Percentiles rank a stretch among this genome's conserved stretches.
Conservation (phyloP, 768 basidiomycete genomes). For the Gymnopilus dilepis region DNA sequence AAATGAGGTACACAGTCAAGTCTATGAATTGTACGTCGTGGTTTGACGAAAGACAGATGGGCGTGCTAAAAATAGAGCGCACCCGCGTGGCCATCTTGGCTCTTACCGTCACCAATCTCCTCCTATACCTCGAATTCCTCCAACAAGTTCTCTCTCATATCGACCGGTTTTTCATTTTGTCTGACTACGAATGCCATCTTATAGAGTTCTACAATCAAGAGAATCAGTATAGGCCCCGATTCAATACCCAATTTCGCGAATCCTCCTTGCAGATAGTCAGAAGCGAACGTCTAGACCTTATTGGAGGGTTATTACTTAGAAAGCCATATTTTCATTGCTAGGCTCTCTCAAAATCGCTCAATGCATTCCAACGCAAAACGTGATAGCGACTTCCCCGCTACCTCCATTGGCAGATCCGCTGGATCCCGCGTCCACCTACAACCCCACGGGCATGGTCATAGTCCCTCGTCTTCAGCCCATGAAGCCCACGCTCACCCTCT, state of each 20-base stretch:
- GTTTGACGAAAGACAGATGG: neutral
- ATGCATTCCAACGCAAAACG: conserved; percentile 40
- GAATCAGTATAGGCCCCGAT: neutral
- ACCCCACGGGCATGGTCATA: neutral
- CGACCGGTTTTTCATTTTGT: neutral
- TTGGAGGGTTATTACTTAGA: neutral
- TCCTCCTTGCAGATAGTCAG: too few species aligned
- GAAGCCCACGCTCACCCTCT: conserved; percentile 80
- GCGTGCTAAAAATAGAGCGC: neutral
- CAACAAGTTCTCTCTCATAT: neutral
- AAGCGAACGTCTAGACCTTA: too few species aligned
- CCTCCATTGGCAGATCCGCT: conserved; percentile 58
- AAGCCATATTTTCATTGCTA: neutral
- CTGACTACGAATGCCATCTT: neutral
- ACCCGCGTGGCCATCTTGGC: neutral
- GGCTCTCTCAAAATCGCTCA: neutral
- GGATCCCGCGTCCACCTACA: conserved; percentile 44
- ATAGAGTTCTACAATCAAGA: neutral
- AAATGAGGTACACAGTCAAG: neutral
- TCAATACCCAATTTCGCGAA: too few species aligned
- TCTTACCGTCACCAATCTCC: neutral
- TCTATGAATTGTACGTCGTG: neutral
- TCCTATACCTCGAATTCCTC: neutral
- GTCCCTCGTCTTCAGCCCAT: conserved; percentile 43
- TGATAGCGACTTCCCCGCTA: conserved; percentile 49